Base-by-base conservation (phyloP, 306 rosid genomes). In the Citrullus colocynthis region DNA sequence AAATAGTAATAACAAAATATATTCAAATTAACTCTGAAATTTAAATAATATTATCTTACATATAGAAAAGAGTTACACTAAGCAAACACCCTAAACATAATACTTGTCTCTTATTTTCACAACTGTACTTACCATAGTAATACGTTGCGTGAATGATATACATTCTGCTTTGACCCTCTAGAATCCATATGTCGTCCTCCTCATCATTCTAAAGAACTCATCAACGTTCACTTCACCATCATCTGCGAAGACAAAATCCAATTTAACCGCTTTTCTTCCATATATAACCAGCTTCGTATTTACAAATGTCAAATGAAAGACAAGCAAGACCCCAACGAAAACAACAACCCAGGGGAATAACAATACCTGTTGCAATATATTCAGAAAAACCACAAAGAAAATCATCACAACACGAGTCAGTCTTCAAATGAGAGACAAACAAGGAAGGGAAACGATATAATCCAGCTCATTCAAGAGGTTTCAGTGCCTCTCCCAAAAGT, bases 201-300 rank as follows among this genome's bases (percentile, higher is more conserved):
- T 89, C 93, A 89, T 85, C 87, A 89, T 89, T 85, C 36, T 66
- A 55, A 85, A 24, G 82, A 89, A 89, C 73, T 89, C 93, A 6
- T 85, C 88, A 7, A 81, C 45, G 64, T 66, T 73, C 74, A 89
- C 89, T 88, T 89, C 93, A 62, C 89, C 88, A 84, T 89, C 91
- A 65, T 15, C 93, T 89, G 85, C 83, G 84, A 60, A 59, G 66
- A 9, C 20, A 49, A 61, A 69, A 49, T 56, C 78, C 42, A 82
- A 56, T 45, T 74, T 16, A 51, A 73, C 28, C 5, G 28, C 11
- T 74, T 52, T 13, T 28, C 62, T 52, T 28, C 30, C 62, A 51
- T 52, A 17, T 7, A 49, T 24, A 24, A 54, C 45, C 62, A 51
- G 54, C 36, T 34, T 6, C 48, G 52, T 30, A 72, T 49, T 30